phyloP scores from a whole-genome alignment of 768 basidiomycete species.

The Naganishia vishniacii region DNA sequence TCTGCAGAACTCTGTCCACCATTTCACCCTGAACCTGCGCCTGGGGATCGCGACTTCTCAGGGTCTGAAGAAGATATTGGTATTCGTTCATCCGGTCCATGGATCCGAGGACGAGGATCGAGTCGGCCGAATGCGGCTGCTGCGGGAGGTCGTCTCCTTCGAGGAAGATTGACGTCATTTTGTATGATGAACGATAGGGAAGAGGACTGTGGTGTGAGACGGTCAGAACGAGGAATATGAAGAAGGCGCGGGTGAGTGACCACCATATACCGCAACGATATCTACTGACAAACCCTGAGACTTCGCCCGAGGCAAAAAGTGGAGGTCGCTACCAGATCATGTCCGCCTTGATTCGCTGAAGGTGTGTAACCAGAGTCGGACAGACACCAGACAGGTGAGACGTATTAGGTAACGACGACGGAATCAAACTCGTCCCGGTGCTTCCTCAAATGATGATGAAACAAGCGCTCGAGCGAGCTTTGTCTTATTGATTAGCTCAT shows the following conservation, averaged over 20 bases:
- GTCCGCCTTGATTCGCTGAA: slow-evolving; percentile 3
- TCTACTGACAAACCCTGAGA: no score
- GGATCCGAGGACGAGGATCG: slow-evolving; percentile 44
- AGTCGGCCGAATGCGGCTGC: slow-evolving; percentile 17
- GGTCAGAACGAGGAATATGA: not conserved
- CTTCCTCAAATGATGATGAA: no score
- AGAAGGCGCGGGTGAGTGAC: no score
- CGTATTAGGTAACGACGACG: no score
- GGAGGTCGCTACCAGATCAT: not conserved
- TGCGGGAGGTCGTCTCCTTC: slow-evolving; percentile 2
- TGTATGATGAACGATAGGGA: not conserved
- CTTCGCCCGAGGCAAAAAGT: slow-evolving; percentile 7
- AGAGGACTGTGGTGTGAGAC: not conserved
- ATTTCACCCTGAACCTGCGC: slow-evolving; percentile 43
- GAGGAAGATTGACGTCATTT: slow-evolving; percentile 5
- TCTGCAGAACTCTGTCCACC: slow-evolving; percentile 45
- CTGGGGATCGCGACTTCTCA: slow-evolving; percentile 32
- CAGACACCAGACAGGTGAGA: no score
- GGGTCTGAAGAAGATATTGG: slow-evolving; percentile 33
- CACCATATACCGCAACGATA: no score
- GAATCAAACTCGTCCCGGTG: no score
- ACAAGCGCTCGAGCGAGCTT: no score
- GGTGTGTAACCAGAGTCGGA: no score
- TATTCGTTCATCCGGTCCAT: slow-evolving; percentile 45
- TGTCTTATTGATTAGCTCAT: no score